Percentiles rank a stretch among this genome's conserved stretches.
phyloP scores from a whole-genome alignment of 1,284 basidiomycete genomes.

The Leccinum fuscescens region DNA sequence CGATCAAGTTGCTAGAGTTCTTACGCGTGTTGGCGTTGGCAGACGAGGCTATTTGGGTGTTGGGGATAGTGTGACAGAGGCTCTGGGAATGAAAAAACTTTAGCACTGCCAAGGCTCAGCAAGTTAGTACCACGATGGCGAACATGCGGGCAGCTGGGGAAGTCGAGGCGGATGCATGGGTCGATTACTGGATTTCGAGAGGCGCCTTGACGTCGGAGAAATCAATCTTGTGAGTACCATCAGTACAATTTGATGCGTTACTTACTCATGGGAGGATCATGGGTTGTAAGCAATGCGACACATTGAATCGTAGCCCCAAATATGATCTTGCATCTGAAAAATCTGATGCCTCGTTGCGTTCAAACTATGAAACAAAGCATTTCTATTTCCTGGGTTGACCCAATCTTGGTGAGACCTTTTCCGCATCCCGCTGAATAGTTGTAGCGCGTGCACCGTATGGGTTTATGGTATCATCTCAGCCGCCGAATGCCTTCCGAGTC shows the following conservation, averaged over 20 bases:
- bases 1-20: too few relatives aligned
- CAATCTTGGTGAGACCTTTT: neutral
- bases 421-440: neutral
- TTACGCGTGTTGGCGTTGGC: neutral
- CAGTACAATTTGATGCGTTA: too few relatives aligned
- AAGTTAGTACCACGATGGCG: neutral
- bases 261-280: too few relatives aligned
- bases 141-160: neutral
- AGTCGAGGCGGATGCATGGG: constrained; percentile 9
- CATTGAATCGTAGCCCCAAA: neutral
- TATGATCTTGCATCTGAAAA: neutral
- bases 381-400: neutral
- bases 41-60: neutral
- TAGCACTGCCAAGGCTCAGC: neutral
- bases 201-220: too few relatives aligned
- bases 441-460: neutral
- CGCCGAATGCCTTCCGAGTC: neutral
- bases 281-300: too few relatives aligned
- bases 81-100: too few relatives aligned
- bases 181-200: constrained; percentile 4
- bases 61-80: too few relatives aligned
- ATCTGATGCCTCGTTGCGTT: neutral
- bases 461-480: neutral
- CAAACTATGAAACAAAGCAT: neutral
- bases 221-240: too few relatives aligned